These are phyloP conservation scores for Pugionium dolabratum DNA, from an alignment of 345 rosid genomes.

Conservation along the genomic window DNA sequence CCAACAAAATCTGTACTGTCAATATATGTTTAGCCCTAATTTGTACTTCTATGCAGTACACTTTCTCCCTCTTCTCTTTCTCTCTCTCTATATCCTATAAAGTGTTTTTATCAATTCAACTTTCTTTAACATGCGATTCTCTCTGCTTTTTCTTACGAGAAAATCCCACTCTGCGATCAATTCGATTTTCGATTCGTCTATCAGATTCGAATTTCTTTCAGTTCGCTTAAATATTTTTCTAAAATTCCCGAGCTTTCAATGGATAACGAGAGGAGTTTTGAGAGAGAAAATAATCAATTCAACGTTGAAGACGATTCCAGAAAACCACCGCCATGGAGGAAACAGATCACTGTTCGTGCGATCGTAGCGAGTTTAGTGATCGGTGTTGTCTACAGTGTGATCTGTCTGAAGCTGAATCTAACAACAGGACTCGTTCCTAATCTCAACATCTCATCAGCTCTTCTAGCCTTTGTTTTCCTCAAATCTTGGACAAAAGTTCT, in stretches of 20 bases:
- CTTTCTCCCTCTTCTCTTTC: conserved; percentile 25
- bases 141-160: conserved; percentile 19
- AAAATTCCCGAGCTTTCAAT: background rate
- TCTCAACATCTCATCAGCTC: conserved; percentile 96
- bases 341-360: conserved; percentile 79
- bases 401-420: conserved; percentile 83
- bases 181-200: conserved; percentile 4
- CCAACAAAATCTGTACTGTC: conserved; percentile 28
- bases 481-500: conserved; percentile 81
- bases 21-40: background rate
- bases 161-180: background rate
- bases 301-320: conserved; percentile 35
- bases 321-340: conserved; percentile 74
- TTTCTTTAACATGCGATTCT: conserved; percentile 1
- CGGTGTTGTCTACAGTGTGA: conserved; percentile 82
- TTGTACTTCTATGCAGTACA: conserved; percentile 44
- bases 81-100: conserved; percentile 21
- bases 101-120: background rate
- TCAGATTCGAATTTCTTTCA: background rate
- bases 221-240: background rate
- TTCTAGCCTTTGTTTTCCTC: conserved; percentile 70
- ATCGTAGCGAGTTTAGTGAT: conserved; percentile 65
- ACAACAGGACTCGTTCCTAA: conserved; percentile 95
- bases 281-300: conserved; percentile 22
- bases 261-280: conserved; percentile 19